Percentiles rank a stretch among this genome's conserved stretches.
Evolutionary conservation across 2,329 filamentous ascomycete species (phyloP).

Genomic region (Ascochyta fabae): DNA sequence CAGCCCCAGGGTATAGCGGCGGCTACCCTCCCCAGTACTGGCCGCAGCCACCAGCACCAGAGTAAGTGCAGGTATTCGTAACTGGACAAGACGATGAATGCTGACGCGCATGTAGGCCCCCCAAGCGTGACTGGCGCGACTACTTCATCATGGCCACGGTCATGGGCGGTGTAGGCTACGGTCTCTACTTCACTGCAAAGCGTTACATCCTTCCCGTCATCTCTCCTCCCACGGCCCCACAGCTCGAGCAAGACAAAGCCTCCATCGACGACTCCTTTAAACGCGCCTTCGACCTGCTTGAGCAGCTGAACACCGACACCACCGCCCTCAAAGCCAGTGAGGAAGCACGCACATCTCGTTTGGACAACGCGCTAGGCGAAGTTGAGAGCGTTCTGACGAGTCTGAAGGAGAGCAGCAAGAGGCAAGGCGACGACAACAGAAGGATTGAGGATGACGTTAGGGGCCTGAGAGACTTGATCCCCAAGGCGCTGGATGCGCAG

Average conservation of each 20-base stretch:
- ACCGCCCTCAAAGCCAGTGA: constrained; percentile 86
- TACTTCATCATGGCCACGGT: constrained; percentile 99
- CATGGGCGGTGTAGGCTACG: constrained; percentile 86
- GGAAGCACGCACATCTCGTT: constrained; percentile 78
- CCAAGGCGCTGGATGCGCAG: constrained; percentile 85
- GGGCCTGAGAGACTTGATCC: constrained; percentile 81
- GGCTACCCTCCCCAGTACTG: constrained; percentile 60
- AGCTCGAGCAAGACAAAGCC: constrained; percentile 92
- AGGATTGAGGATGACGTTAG: constrained; percentile 86
- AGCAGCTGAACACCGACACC: constrained; percentile 91
- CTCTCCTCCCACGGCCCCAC: constrained; percentile 89
- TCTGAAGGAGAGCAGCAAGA: constrained; percentile 79
- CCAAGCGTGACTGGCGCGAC: constrained; percentile 92
- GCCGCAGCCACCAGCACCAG: constrained; percentile 60
- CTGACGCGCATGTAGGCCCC: constrained; percentile 53
- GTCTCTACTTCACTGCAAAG: constrained; percentile 83
- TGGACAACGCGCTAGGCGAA: constrained; percentile 82
- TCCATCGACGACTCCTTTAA: constrained; percentile 93
- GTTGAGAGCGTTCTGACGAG: constrained; percentile 83
- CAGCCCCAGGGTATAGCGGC: constrained; percentile 57
- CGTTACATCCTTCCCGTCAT: constrained; percentile 92
- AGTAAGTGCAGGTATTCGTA: constrained; percentile 47
- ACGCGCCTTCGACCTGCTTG: constrained; percentile 86
- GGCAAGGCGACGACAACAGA: constrained; percentile 86
- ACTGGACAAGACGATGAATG: not conserved